Evolutionary conservation across 108 stramenopile genomes (phyloP), one percentile per base, ranked within the genome.

Genomic region (Conticribra guillardii): DNA sequence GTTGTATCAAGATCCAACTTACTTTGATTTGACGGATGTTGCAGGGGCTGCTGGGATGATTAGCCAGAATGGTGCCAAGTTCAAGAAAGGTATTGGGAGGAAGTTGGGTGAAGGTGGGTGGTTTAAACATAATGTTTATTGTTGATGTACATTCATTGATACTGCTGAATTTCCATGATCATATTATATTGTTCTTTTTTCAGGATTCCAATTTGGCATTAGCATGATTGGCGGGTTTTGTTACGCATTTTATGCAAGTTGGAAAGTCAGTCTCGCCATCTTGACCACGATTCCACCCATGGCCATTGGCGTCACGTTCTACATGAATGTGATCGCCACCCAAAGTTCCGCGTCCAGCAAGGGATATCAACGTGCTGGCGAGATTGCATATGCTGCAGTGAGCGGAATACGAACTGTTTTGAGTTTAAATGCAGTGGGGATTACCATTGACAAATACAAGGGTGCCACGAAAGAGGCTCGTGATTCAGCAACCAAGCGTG

Each of bases 381-480:
- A 60, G 3, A 71, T 87, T 21, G 83, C 81, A 0, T 87, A 81
- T 51, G 53, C 83, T n/a, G 80, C 85, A 0, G 79, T 87, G 5
- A 78, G 83, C 30, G 61, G 67, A 14, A 86, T 90, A 49, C 62
- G 70, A 28, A 90, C 89, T 2, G 79, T 90, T 50, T 57, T 86
- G 27, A 74, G 79, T 0, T 57, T 90, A 50, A 89, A 89, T 59
- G 88, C 81, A 0, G 74, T 69, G 37, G 37, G 37, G 8, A 11
- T 81, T 33, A 33, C 37, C 37, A 62, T 79, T 56, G 48, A 57
- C 0, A 69, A 84, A 28, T 89, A 74, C 69, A 54, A 68, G 26
- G 34, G 54, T 11, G 88, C 85, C 17, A 87, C 86, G 7, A 26
- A 69, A 30, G 69, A 80, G 49, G 76, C 83, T 14, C 74, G 65